Evolutionary conservation across 306 rosid species (phyloP).

Genomic region (Dryas alaskensis): DNA sequence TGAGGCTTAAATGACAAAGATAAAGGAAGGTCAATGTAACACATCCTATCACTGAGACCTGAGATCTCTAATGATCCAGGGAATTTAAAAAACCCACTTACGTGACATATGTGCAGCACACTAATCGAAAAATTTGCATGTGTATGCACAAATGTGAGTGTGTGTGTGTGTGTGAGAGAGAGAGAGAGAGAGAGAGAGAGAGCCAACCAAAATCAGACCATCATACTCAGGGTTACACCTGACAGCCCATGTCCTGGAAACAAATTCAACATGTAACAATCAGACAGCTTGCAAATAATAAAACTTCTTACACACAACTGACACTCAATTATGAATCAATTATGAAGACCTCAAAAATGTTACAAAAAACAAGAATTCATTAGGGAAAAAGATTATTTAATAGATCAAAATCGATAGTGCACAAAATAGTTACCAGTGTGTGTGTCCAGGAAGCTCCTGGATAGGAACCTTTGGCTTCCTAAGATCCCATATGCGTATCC

Average conservation of each 20-base stretch:
- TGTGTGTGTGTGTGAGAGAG: background rate
- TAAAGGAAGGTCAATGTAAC: background rate
- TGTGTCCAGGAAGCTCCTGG: slow-evolving; percentile 91
- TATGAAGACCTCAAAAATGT: background rate
- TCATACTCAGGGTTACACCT: slow-evolving; percentile 84
- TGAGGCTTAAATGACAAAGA: background rate
- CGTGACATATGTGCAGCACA: background rate
- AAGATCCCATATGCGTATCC: slow-evolving; percentile 89
- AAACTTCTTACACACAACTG: background rate
- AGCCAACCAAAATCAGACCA: slow-evolving; percentile 71
- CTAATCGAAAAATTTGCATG: background rate
- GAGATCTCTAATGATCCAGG: no score
- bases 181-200: slow-evolving; percentile 41
- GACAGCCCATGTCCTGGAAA: slow-evolving; percentile 86
- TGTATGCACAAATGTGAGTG: background rate
- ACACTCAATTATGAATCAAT: background rate
- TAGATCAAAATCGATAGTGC: slow-evolving; percentile 23
- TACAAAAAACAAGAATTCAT: slow-evolving; percentile 8
- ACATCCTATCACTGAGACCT: background rate
- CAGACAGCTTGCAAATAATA: slow-evolving; percentile 15
- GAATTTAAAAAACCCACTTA: background rate
- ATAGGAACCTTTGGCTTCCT: slow-evolving; percentile 71
- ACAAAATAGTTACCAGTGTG: slow-evolving; percentile 71
- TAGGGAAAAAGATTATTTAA: slow-evolving; percentile 17
- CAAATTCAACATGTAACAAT: slow-evolving; percentile 36